These are phyloP conservation scores for Wickerhamiella kurtzmanii DNA, from an alignment of 805 yeast genomes.

Conservation along the genomic window DNA sequence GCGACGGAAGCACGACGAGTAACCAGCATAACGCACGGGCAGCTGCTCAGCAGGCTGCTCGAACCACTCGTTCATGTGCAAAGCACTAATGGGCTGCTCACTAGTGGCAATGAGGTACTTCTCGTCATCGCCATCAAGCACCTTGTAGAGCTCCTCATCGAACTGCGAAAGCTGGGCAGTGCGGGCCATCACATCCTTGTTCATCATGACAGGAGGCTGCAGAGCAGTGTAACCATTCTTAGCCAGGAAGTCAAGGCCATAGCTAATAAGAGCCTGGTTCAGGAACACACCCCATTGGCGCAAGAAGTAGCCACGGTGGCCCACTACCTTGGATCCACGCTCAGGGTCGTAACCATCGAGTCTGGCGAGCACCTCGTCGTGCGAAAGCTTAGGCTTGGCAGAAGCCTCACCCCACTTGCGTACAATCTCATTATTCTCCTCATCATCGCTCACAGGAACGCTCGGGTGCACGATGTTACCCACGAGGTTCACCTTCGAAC, in stretches of 20 bases:
- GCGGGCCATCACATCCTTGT: slow-evolving; percentile 98
- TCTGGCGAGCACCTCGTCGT: slow-evolving; percentile 87
- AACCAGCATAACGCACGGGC: slow-evolving; percentile 94
- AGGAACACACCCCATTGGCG: slow-evolving; percentile 92
- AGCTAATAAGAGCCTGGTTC: slow-evolving; percentile 95
- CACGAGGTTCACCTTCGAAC: slow-evolving; percentile 70
- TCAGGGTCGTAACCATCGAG: slow-evolving; percentile 98
- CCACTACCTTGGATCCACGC: slow-evolving; percentile 93
- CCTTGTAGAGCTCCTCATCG: slow-evolving; percentile 96
- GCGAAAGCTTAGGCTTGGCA: slow-evolving; percentile 69
- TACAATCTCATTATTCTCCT: slow-evolving; percentile 79
- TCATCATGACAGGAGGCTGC: slow-evolving; percentile 99
- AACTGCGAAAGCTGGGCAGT: slow-evolving; percentile 97
- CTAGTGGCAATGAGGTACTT: slow-evolving; percentile 96
- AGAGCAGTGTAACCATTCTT: slow-evolving; percentile 71
- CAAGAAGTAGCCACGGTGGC: slow-evolving; percentile 96
- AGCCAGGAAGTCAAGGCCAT: slow-evolving; percentile 76
- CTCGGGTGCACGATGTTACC: slow-evolving; percentile 92
- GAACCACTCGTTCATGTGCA: slow-evolving; percentile 96
- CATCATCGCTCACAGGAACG: slow-evolving; percentile 76
- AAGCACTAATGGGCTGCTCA: slow-evolving; percentile 97
- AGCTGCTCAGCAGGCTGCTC: slow-evolving; percentile 94
- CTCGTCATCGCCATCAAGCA: slow-evolving; percentile 92
- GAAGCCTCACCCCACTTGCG: slow-evolving; percentile 69
- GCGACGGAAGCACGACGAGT: slow-evolving; percentile 96